phyloP scores from a whole-genome alignment of 805 yeast genomes.

The Hanseniaspora singularis region DNA sequence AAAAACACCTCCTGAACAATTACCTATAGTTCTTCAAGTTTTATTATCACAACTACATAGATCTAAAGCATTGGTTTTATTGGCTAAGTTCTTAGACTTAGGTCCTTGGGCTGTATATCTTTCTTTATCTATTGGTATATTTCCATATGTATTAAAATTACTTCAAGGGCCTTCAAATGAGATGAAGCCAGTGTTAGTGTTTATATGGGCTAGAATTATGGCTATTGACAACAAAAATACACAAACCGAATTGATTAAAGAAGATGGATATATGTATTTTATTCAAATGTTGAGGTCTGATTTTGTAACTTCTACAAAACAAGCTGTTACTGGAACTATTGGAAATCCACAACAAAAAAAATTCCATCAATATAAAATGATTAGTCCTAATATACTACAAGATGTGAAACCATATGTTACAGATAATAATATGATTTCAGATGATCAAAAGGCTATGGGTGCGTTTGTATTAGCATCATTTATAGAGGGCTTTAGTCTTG shows the following conservation, averaged over 20 bases:
- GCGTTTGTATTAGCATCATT: constrained; percentile 80
- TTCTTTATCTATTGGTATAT: constrained; percentile 86
- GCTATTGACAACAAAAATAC: constrained; percentile 84
- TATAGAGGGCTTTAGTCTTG: constrained; percentile 64
- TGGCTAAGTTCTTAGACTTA: constrained; percentile 76
- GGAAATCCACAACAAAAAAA: constrained; percentile 6
- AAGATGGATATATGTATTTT: constrained; percentile 80
- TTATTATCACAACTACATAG: constrained; percentile 88
- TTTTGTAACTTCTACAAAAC: constrained; percentile 17
- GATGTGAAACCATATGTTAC: constrained; percentile 17
- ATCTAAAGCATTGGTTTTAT: constrained; percentile 68
- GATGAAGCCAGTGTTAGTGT: constrained; percentile 81
- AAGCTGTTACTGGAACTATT: constrained; percentile 15
- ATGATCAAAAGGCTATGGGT: constrained; percentile 90
- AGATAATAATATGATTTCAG: constrained; percentile 32
- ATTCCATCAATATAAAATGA: constrained; percentile 12
- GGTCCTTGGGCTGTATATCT: constrained; percentile 97
- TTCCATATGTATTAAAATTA: constrained; percentile 83
- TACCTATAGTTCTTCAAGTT: constrained; percentile 88
- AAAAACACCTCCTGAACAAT: constrained; percentile 82
- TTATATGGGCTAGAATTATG: constrained; percentile 96
- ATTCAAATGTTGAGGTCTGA: constrained; percentile 57
- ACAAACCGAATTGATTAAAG: constrained; percentile 84
- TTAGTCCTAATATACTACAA: background rate
- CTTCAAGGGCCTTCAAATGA: constrained; percentile 93